Evolutionary conservation across 768 basidiomycete genomes (phyloP), one percentile per base, ranked within the genome.

Genomic region (Boletus rufocinnamomeus): DNA sequence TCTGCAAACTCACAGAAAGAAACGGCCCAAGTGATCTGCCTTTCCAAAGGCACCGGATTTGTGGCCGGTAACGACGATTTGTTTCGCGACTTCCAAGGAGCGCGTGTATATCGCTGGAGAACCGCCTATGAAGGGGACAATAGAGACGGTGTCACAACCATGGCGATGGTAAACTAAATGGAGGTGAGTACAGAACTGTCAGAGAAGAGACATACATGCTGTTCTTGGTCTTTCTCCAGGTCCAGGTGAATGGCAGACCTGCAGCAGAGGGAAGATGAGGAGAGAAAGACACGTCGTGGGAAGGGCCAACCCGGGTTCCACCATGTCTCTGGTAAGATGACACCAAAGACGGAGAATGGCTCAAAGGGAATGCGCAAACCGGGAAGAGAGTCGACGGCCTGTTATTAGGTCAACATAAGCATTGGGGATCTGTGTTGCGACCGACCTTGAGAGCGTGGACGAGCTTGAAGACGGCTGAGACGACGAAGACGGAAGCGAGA

Each of bases 191-290:
- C 4, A 25, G 8, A 27, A 16, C 5, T 17, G 11, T 50, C n/a
- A 37, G 10, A 30, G 19, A 11, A 37, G 32, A 25, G 28, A 17
- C 1, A 30, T 11, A 27, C 59, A 25, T 44, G 58, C 66, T 30
- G 25, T 66, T 69, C 30, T 34, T 68, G 7, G 47, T 57, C 45
- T 62, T 63, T 55, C 65, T 66, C 68, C 64, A 69, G 35, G 59
- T 57, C 67, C 68, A 71, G 25, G 62, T 46, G 38, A 69, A 69
- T 3, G 52, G 19, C 4, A 52, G 6, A 13, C 68, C 66, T 68
- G 6, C 16, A 14, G 8, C 25, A 25, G 17, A n/a, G 19, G 32
- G 38, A 46, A 50, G 25, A 32, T 41, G 19, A 59, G 32, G 27
- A 14, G 4, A 32, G 35, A 40, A 53, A 6, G 9, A 25, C 25